Evolutionary conservation across 78 protist species (phyloP).

Genomic region (Isochrysis galbana): DNA sequence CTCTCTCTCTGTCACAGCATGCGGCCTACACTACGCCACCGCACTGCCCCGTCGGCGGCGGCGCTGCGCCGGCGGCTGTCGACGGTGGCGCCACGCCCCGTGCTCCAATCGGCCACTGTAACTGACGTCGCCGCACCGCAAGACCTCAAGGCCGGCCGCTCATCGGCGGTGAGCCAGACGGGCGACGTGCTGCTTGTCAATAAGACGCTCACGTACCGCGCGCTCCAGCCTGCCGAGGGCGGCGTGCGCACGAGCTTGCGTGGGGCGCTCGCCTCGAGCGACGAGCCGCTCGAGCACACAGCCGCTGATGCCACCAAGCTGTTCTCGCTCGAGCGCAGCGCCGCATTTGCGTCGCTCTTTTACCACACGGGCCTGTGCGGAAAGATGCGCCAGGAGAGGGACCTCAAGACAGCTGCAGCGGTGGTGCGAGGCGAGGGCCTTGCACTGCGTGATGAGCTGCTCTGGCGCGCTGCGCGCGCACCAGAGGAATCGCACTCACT

Average conservation of each 20-base stretch:
- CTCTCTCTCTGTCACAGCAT: no score
- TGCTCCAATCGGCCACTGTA: not conserved
- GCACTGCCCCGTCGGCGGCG: not conserved
- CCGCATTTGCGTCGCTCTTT: not conserved
- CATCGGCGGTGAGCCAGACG: not conserved
- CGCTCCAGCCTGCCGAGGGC: not conserved
- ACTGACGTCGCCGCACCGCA: not conserved
- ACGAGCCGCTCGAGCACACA: slow-evolving; percentile 3
- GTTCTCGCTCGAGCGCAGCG: not conserved
- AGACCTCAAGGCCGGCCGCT: not conserved
- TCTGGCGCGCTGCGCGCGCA: not conserved
- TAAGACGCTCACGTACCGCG: not conserved
- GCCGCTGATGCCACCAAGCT: not conserved
- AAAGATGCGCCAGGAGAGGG: not conserved
- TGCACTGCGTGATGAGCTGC: not conserved
- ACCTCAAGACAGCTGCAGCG: not conserved
- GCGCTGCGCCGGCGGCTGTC: not conserved
- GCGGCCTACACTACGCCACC: no score
- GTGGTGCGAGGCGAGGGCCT: not conserved
- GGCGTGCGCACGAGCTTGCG: not conserved
- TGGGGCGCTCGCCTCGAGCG: not conserved
- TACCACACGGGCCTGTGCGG: not conserved
- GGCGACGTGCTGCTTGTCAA: not conserved
- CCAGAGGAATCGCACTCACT: not conserved
- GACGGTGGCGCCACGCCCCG: not conserved